A percentile compares a stretch with the other conserved stretches of the same genome.
Evolutionary conservation across 2,329 filamentous ascomycete species (phyloP).

Genomic region (Plectosphaerella sp.): DNA sequence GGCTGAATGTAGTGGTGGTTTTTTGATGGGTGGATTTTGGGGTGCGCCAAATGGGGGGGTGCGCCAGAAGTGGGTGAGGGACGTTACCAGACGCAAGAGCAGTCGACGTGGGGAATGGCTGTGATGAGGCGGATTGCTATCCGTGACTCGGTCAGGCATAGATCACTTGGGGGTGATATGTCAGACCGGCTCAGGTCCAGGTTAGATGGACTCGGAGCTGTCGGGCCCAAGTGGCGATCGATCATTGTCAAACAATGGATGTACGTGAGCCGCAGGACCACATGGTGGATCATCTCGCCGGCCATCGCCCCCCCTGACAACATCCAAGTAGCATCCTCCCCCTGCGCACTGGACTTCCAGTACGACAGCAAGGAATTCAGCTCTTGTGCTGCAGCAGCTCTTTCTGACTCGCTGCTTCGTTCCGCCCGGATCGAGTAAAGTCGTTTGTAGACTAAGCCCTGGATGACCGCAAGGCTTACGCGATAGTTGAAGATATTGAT

Average conservation of each 20-base stretch:
- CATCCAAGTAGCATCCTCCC: neutral
- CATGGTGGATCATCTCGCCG: slow-evolving; percentile 16
- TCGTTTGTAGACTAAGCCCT: slow-evolving; percentile 18
- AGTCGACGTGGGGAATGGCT: slow-evolving; percentile 14
- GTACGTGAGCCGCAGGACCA: slow-evolving; percentile 19
- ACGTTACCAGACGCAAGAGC: no score
- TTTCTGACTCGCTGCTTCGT: slow-evolving; percentile 10
- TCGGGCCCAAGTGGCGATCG: slow-evolving; percentile 12
- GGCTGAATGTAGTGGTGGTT: no score
- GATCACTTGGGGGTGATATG: slow-evolving; percentile 3
- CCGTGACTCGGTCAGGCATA: slow-evolving; percentile 17
- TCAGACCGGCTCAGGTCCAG: neutral
- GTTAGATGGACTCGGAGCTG: neutral
- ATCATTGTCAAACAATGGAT: slow-evolving; percentile 17
- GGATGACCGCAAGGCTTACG: slow-evolving; percentile 17
- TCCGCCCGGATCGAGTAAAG: slow-evolving; percentile 17
- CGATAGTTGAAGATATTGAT: slow-evolving; percentile 16
- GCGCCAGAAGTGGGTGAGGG: no score
- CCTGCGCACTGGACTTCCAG: no score
- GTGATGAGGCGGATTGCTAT: slow-evolving; percentile 18
- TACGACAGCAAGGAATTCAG: no score
- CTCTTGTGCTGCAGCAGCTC: no score
- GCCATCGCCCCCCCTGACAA: slow-evolving; percentile 9
- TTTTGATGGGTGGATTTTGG: no score
- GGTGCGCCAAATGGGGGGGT: no score